Conservation (phyloP, 2,329 filamentous ascomycete genomes). For the Clonostachys solani region DNA sequence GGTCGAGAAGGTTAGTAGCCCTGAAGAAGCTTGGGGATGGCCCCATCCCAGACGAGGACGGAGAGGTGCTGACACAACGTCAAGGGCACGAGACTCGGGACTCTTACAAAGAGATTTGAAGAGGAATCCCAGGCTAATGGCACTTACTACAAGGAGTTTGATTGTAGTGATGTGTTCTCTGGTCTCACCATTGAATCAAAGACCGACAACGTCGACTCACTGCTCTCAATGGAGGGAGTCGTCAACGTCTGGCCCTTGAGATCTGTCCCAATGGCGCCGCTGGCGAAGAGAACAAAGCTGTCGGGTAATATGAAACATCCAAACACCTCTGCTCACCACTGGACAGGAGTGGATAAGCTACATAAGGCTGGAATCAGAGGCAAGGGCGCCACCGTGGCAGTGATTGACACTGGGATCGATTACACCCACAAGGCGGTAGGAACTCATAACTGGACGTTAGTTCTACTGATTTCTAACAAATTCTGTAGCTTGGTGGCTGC, state of each 20-base stretch:
- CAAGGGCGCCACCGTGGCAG: slow-evolving; percentile 28
- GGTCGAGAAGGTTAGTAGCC: slow-evolving; percentile 5
- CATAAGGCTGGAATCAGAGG: slow-evolving; percentile 29
- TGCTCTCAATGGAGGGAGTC: slow-evolving; percentile 23
- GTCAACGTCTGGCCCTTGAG: slow-evolving; percentile 28
- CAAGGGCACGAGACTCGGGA: slow-evolving; percentile 5
- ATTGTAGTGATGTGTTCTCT: slow-evolving; percentile 27
- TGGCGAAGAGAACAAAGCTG: slow-evolving; percentile 1
- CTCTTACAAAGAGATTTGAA: slow-evolving; percentile 14
- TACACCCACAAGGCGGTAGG: slow-evolving; percentile 30
- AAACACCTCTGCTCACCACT: slow-evolving; percentile 28
- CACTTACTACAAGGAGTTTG: slow-evolving; percentile 18
- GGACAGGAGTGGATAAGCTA: slow-evolving; percentile 31
- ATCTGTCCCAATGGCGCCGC: slow-evolving; percentile 10
- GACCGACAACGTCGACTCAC: slow-evolving; percentile 21
- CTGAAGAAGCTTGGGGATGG: not conserved
- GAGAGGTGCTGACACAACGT: not conserved
- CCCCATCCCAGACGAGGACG: not conserved
- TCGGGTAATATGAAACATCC: not conserved
- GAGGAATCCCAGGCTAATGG: slow-evolving; percentile 6
- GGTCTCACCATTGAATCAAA: slow-evolving; percentile 25
- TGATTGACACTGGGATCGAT: slow-evolving; percentile 33
- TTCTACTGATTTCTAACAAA: slow-evolving; percentile 1
- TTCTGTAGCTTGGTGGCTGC: slow-evolving; percentile 26
- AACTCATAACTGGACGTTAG: not conserved